Evolutionary conservation across 225 moss, liverwort and hornwort species (phyloP).

Genomic region (Sphagnum tenellum): DNA sequence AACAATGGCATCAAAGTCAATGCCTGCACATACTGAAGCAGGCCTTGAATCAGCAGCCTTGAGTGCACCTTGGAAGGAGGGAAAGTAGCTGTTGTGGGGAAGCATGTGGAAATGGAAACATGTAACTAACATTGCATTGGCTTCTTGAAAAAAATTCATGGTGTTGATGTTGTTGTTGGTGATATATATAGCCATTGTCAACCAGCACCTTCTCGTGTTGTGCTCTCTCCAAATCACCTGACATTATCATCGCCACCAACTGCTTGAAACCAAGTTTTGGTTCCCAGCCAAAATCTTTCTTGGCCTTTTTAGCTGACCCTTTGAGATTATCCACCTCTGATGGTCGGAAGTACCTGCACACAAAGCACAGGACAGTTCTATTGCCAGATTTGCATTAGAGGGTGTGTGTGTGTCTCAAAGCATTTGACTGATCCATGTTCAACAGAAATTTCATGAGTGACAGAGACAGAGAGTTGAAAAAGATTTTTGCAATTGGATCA

Average conservation of each 20-base stretch:
- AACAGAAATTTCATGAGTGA: background rate
- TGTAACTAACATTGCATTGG: too few species aligned
- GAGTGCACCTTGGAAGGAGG: too few species aligned
- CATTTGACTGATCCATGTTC: too few species aligned
- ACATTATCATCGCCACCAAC: slow-evolving; percentile 75
- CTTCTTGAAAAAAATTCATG: too few species aligned
- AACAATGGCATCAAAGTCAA: too few species aligned
- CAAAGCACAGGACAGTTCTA: background rate
- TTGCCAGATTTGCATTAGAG: background rate
- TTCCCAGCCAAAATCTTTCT: slow-evolving; percentile 33
- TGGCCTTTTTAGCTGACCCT: slow-evolving; percentile 52
- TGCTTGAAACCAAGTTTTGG: slow-evolving; percentile 60
- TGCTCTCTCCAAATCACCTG: slow-evolving; percentile 53
- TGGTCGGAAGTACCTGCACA: slow-evolving; percentile 63
- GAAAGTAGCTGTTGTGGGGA: too few species aligned
- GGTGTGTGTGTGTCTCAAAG: too few species aligned
- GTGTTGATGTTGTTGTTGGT: too few species aligned
- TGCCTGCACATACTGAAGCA: too few species aligned
- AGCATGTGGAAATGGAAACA: too few species aligned
- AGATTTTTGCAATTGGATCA: background rate
- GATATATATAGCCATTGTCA: too few species aligned
- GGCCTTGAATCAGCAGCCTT: too few species aligned
- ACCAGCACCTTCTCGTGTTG: slow-evolving; percentile 56
- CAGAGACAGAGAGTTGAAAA: background rate
- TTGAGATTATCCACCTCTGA: slow-evolving; percentile 71